Evolutionary conservation across 2,329 filamentous ascomycete species (phyloP), one percentile per base, ranked within the genome.

Genomic region (Cladosporium sp.): DNA sequence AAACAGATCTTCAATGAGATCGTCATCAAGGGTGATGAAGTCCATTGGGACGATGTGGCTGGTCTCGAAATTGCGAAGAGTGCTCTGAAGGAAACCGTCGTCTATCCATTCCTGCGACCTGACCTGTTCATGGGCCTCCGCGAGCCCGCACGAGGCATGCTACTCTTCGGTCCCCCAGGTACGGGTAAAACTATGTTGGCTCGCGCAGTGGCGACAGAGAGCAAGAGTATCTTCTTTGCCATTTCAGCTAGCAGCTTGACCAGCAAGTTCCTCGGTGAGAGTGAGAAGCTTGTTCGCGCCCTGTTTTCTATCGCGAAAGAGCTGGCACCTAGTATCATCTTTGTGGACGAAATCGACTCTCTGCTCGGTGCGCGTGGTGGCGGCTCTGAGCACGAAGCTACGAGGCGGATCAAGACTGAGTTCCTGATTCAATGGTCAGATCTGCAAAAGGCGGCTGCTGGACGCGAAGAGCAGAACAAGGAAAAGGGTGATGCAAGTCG

Each of bases 151-250:
- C 85, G 93, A 66, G 95, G 95, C 6, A 98, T 99, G 92, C 84
- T 99, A 1, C 84, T 99, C 1, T 99, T 99, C 75, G 95, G 95
- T 0, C 95, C 95, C 1, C 95, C 95, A 0, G 95, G 95, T n/a
- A 99, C 95, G 0, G 95, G 95, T 62, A 99, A 99, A 79, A 99
- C 95, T 0, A 99, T 99, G 95, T 83, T 99, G 44, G 95, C 95
- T 11, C 87, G 95, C 69, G 93, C 92, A 10, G 94, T 98, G 0
- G 95, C 95, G 1, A 98, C 95, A 0, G 95, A 99, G 78, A 96
- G 92, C 1, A 90, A 89, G 73, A 96, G 92, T 12, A 96, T 96
- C 0, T 99, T 98, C 79, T 98, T 99, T 80, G 96, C 93, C 15
- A 97, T 99, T 65, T 97, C 93, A 5, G 93, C 95, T 18, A 96